A percentile compares a stretch with the other conserved stretches of the same genome.
phyloP scores from a whole-genome alignment of 164 flowering plant species.

The Stephania cephalantha region DNA sequence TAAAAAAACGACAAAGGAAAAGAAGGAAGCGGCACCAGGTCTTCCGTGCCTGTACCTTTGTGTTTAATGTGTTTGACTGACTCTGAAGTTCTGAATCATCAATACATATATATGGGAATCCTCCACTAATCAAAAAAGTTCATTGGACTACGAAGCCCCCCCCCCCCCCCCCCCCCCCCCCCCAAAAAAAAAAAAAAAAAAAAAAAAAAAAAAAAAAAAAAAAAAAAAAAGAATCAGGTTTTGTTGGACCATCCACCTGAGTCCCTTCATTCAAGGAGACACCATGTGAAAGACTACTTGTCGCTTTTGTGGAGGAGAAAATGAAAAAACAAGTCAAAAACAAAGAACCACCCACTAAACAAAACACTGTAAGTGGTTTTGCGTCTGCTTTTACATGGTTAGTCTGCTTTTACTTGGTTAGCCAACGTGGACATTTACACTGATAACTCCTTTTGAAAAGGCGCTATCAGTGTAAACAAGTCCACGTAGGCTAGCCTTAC shows the following conservation, averaged over 20 bases:
- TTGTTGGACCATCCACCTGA: conserved; percentile 2
- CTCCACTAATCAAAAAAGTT: not conserved
- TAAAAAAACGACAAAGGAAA: too few species aligned
- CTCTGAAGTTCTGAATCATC: not conserved
- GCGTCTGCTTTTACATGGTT: not conserved
- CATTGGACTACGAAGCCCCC: not conserved
- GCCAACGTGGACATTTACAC: too few species aligned
- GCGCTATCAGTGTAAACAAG: too few species aligned
- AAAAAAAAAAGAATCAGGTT: not conserved
- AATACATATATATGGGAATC: not conserved
- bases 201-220: not conserved
- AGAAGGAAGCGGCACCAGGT: not conserved
- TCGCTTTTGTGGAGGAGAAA: not conserved
- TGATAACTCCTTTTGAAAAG: too few species aligned
- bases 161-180: too few species aligned
- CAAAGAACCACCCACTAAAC: not conserved
- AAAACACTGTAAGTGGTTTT: not conserved
- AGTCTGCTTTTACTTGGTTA: too few species aligned
- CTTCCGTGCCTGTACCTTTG: not conserved
- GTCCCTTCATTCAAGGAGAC: not conserved
- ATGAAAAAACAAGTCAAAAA: not conserved
- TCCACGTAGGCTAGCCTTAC: too few species aligned
- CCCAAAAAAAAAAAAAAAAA: too few species aligned
- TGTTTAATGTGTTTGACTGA: not conserved
- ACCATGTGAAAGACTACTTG: not conserved